Conservation (phyloP, 2,329 filamentous ascomycete genomes). For the Neofusicoccum kwambonambiense region DNA sequence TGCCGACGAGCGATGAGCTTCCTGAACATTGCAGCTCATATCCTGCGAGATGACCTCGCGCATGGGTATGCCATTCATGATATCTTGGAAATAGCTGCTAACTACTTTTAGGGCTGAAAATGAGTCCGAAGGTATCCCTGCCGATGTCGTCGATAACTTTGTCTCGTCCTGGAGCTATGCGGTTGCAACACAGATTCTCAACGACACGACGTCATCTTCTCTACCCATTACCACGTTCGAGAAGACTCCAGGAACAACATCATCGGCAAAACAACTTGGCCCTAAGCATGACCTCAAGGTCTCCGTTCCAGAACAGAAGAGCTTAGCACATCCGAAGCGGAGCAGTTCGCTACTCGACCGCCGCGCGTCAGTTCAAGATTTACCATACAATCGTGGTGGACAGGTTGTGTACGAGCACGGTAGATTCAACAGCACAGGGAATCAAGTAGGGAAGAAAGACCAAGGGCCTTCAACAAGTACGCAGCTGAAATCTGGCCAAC, state of each 20-base stretch:
- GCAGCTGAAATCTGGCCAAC: conserved; percentile 58
- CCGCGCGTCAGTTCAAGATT: conserved; percentile 30
- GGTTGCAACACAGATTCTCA: conserved; percentile 71
- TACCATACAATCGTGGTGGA: conserved; percentile 33
- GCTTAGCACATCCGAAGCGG: conserved; percentile 67
- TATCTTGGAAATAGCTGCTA: conserved; percentile 17
- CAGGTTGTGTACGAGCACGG: conserved; percentile 41
- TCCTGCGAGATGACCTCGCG: conserved; percentile 75
- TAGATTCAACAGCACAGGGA: conserved; percentile 28
- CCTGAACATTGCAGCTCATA: conserved; percentile 73
- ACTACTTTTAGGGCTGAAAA: conserved; percentile 30
- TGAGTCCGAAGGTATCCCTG: conserved; percentile 31
- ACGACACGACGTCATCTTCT: conserved; percentile 69
- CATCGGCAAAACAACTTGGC: conserved; percentile 45
- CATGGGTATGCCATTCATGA: conserved; percentile 49
- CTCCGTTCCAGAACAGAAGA: conserved; percentile 66
- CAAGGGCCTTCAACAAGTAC: background rate
- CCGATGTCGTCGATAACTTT: conserved; percentile 67
- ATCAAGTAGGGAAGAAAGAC: background rate
- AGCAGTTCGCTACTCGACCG: conserved; percentile 57
- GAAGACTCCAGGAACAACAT: conserved; percentile 28
- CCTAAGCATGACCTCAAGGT: conserved; percentile 58
- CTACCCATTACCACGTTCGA: conserved; percentile 58
- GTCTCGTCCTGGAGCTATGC: conserved; percentile 77
- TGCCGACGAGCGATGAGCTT: conserved; percentile 82